phyloP scores from a whole-genome alignment of 257 asterid genomes.

The Solanum pinnatisectum region DNA sequence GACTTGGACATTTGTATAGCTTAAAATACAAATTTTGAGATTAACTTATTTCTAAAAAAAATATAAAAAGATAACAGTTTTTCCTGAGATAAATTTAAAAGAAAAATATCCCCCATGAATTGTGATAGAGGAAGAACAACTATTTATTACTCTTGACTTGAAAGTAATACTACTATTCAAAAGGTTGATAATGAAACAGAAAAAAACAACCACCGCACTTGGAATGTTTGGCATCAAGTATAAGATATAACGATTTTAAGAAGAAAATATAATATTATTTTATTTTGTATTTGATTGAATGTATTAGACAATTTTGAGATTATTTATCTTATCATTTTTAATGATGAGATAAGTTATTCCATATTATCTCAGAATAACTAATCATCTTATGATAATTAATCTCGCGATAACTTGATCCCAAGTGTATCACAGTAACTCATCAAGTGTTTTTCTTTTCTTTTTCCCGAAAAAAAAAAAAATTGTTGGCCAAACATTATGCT shows the following conservation, averaged over 20 bases:
- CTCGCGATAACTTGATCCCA: accelerated
- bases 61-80: background rate
- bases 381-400: too few species aligned
- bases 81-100: background rate
- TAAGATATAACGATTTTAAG: too few species aligned
- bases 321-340: too few species aligned
- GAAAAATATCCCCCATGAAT: background rate
- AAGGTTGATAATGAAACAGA: background rate
- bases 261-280: too few species aligned
- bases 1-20: background rate
- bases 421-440: background rate
- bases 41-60: background rate
- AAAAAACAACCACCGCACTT: background rate
- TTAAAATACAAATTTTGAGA: background rate
- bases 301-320: too few species aligned
- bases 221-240: too few species aligned
- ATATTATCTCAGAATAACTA: too few species aligned
- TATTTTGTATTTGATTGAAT: too few species aligned
- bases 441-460: background rate
- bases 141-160: background rate
- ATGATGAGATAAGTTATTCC: accelerated
- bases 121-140: background rate
- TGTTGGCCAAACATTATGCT: background rate
- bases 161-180: background rate
- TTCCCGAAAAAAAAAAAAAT: background rate